Base-by-base conservation (phyloP, 75 land plant species). In the Cunninghamia lanceolata region DNA sequence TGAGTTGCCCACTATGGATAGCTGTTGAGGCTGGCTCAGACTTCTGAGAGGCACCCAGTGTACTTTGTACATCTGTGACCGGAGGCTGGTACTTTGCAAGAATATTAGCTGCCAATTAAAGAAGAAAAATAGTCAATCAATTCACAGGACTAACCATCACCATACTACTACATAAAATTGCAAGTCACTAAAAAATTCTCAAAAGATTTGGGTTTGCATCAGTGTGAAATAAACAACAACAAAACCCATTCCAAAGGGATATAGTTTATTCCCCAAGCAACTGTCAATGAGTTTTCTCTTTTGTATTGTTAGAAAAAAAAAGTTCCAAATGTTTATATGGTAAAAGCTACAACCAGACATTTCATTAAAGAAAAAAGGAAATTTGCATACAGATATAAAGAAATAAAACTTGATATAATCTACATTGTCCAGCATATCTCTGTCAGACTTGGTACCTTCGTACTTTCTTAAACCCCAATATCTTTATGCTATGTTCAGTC, bases 1-100 rank as follows among this genome's bases (percentile, higher is more conserved):
- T 53, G 54, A 94, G 93, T 87, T 91, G 91, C 66, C 88, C 94
- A 88, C 82, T 82, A 70, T 78, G 77, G 40, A 43, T 25, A 46
- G 83, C 43, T 76, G 76, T 84, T 47, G 85, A 47, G 70, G 89
- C 42, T 70, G 47, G 86, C 43, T 88, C 91, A 54, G 85, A 59
- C n/a, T 40, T 53, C 28, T 81, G 50, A 74, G 78, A 68, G 59
- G 89, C 42, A 83, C 76, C 82, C n/a, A 8, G 36, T 74, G 76
- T 74, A 11, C 76, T 74, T 17, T 88, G 89, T 25, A 42, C 73
- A 30, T 73, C 76, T 52, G 77, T 43, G 45, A 43, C 45, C 4
- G 4, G 45, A 43, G 45, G 45, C 45, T 43, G 4, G 4, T 43
- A 43, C 45, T 43, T 43, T 43, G 45, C 4, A 43, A 43, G 45